Evolutionary conservation across 306 rosid genomes (phyloP).

Genomic region (Quillaja saponaria): DNA sequence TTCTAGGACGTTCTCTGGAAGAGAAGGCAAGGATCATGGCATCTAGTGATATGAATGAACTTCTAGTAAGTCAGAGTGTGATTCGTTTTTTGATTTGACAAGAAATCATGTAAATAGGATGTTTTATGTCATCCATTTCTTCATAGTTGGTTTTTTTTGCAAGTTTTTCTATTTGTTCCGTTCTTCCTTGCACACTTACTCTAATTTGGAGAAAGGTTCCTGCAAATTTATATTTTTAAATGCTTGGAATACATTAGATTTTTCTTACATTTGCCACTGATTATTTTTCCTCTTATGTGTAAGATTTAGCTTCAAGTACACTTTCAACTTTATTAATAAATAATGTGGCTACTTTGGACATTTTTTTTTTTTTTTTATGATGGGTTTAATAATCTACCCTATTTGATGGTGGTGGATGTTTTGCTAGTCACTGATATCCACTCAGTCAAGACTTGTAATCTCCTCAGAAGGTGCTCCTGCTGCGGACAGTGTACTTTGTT

Average conservation of each 20-base stretch:
- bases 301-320: slow-evolving; percentile 7
- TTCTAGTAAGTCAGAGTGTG: slow-evolving; percentile 58
- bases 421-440: slow-evolving; percentile 87
- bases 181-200: slow-evolving; percentile 16
- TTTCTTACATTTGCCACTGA: neutral
- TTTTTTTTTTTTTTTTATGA: slow-evolving; percentile 25
- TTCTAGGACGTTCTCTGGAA: slow-evolving; percentile 94
- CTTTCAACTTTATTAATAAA: slow-evolving; percentile 2
- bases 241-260: neutral
- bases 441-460: slow-evolving; percentile 87
- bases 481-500: slow-evolving; percentile 60
- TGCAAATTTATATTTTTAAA: neutral
- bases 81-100: slow-evolving; percentile 10
- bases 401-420: slow-evolving; percentile 35
- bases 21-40: slow-evolving; percentile 92
- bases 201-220: slow-evolving; percentile 16
- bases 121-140: neutral
- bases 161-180: neutral
- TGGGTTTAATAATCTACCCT: slow-evolving; percentile 21
- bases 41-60: slow-evolving; percentile 98
- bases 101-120: neutral
- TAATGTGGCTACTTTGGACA: neutral
- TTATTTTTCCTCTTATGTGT: neutral
- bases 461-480: slow-evolving; percentile 70
- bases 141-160: no score